Evolutionary conservation across 257 asterid species (phyloP), one percentile per base, ranked within the genome.

Genomic region (Solanum sparsipilum): DNA sequence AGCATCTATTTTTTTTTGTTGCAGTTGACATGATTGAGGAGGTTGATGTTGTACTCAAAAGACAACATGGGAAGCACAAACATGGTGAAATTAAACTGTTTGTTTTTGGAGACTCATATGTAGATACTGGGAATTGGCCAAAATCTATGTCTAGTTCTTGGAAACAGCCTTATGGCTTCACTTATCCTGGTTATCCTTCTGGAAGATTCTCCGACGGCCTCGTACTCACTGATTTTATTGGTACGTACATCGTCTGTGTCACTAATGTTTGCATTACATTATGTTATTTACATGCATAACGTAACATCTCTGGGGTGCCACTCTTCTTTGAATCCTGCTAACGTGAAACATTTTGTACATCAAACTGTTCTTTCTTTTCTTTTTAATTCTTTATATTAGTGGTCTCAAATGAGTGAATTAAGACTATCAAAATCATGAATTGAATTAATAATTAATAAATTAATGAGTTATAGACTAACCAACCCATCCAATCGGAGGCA

Each of bases 71-170:
- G 29, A 79, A 27, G 21, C 85, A 81, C 23, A 81, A 38, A 4
- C 83, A 38, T 38, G 83, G 83, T 11, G 83, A 75, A 5, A 15
- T 38, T 13, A 91, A 88, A 90, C 65, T 95, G 29, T 93, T 95
- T 70, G 96, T 92, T 58, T 95, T 95, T 27, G 98, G 98, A 5
- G 98, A 95, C 88, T 94, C 98, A 2, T 95, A 94, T 32, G 98
- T 93, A 0, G 98, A 95, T 84, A 91, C 98, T 0, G 98, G 98
- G 71, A 95, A 95, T 88, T 89, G 89, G 76, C 95, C 94, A 7
- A 67, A 92, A 29, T 58, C 46, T 6, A 84, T 89, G 5, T 82
- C 94, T 2, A 39, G 6, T 25, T 71, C 95, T 1, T 94, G 98
- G 98, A 93, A 90, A 65, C 25, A 67, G 9, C 98, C 98, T 0